phyloP scores from a whole-genome alignment of 257 asterid species.

The Capsicum pubescens region DNA sequence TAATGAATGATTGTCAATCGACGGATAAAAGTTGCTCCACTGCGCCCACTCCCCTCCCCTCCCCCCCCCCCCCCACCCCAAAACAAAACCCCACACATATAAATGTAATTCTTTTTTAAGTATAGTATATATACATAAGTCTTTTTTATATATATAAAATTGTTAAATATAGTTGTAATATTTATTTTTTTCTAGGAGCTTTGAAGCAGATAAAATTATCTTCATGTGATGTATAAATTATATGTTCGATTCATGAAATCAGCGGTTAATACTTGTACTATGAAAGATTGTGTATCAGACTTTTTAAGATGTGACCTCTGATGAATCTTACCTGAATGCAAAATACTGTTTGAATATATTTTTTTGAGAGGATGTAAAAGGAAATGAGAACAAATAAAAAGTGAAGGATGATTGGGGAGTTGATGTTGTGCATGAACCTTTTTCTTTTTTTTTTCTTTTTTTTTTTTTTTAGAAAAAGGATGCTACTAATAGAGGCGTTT shows the following conservation, averaged over 20 bases:
- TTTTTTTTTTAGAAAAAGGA: neutral
- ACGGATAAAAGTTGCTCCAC: neutral
- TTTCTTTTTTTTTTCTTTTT: neutral
- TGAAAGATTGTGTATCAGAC: no score
- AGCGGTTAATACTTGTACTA: neutral
- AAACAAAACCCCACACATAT: no score
- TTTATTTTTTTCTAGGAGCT: no score
- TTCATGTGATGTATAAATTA: no score
- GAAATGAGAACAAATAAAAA: slow-evolving; percentile 4
- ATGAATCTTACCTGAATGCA: rapidly evolving
- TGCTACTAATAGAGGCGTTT: neutral
- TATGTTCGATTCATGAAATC: neutral
- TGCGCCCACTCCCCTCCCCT: neutral
- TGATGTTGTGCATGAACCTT: slow-evolving; percentile 27
- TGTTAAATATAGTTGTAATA: no score
- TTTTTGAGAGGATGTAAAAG: neutral
- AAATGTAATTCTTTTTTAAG: no score
- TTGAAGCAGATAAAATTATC: no score
- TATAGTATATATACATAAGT: no score
- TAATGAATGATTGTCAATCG: neutral
- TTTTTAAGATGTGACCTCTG: no score
- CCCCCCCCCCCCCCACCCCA: neutral
- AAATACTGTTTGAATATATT: no score
- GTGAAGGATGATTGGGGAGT: slow-evolving; percentile 29
- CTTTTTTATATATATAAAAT: neutral